Evolutionary conservation across 2,329 filamentous ascomycete species (phyloP).

Genomic region (Teratosphaeriaceae sp.): DNA sequence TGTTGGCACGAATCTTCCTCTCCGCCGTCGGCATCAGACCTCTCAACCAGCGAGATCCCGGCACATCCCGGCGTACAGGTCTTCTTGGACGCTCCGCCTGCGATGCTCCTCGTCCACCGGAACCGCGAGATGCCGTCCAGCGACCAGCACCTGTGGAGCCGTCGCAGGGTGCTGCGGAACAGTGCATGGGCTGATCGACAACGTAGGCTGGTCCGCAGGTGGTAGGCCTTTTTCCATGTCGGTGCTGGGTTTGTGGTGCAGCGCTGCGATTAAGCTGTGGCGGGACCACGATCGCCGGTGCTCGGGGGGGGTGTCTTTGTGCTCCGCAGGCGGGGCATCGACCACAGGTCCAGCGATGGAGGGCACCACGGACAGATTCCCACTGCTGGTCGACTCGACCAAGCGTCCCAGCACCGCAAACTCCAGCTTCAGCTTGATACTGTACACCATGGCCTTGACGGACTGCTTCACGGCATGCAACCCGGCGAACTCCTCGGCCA

Average conservation of each 20-base stretch:
- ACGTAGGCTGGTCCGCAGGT: too few relatives aligned
- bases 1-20: too few relatives aligned
- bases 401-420: constrained; percentile 18
- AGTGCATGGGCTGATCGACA: neutral
- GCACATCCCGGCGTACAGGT: neutral
- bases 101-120: neutral
- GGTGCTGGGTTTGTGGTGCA: neutral
- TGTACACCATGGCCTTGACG: constrained; percentile 27
- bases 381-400: constrained; percentile 3
- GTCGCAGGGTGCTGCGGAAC: neutral
- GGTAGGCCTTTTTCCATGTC: neutral
- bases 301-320: neutral
- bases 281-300: neutral
- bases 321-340: neutral
- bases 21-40: too few relatives aligned
- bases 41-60: neutral
- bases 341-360: neutral
- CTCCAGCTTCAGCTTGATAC: constrained; percentile 12
- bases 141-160: too few relatives aligned
- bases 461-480: constrained; percentile 25
- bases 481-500: constrained; percentile 23
- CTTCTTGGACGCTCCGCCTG: neutral
- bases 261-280: neutral
- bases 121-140: neutral
- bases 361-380: too few relatives aligned